Evolutionary conservation across 2,329 filamentous ascomycete genomes (phyloP), one percentile per base, ranked within the genome.

Genomic region (Aureobasidium sp.): DNA sequence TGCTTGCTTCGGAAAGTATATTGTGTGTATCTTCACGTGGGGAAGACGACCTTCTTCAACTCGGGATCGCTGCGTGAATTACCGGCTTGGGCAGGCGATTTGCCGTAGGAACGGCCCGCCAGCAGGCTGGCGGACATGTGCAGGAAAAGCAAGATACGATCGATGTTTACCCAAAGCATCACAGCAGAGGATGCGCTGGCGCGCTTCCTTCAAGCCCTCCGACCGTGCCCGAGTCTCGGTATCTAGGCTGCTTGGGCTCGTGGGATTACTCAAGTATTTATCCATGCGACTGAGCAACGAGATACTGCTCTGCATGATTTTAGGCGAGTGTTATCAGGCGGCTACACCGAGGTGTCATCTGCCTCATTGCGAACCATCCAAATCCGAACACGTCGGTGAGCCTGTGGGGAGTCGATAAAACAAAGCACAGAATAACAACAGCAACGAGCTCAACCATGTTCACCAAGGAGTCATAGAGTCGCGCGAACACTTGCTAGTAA

Each of bases 401-500:
- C 27, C 42, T 45, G 34, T 50, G 44, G 54, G 21, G 32, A 21
- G 21, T 29, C 42, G n/a, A 48, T 42, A 37, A 36, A 47, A 48
- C 42, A 58, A 58, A 41, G 57, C 25, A 49, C 57, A 1, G 1
- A 21, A 49, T 25, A 59, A 45, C 45, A 59, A 50, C 54, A 58
- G 29, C 42, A 58, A 47, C 54, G 29, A 47, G 21, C 54, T 48
- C 42, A 58, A 47, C 54, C 41, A 58, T 58, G 54, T 58, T 58
- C 54, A 58, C 42, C 30, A 16, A 29, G 54, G 30, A 42, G 57
- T 37, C 57, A 8, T 49, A 59, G 41, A 50, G 44, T 25, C 8
- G 36, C 57, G 45, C 57, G 57, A 50, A 50, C 34, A 59, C 44
- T 50, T 59, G 57, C 57, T 59, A 59, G 57, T 49, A 42, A 59